A percentile compares a stretch with the other conserved stretches of the same genome.
Conservation (phyloP, 306 rosid species). For the Erythrophleum fordii region DNA sequence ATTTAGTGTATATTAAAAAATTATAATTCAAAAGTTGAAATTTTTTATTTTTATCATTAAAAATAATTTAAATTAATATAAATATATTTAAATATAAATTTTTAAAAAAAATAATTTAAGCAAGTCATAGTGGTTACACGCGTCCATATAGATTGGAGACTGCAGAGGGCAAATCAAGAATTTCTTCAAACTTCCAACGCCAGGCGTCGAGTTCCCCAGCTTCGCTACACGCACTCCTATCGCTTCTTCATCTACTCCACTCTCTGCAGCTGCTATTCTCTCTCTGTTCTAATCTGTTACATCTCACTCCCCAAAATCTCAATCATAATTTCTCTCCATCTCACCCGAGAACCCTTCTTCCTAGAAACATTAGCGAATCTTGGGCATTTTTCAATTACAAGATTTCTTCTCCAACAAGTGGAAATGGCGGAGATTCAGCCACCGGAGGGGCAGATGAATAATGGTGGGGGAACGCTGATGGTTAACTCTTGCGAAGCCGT, state of each 20-base stretch:
- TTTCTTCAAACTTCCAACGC: not conserved
- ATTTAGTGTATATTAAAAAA: too few species aligned
- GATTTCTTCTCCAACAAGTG: not conserved
- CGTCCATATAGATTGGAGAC: not conserved
- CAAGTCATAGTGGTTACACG: not conserved
- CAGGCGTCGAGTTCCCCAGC: not conserved
- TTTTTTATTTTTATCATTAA: too few species aligned
- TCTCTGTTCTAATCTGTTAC: not conserved
- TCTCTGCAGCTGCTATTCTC: not conserved
- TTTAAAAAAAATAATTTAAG: not conserved
- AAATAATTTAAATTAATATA: too few species aligned
- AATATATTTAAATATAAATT: too few species aligned
- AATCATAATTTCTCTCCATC: not conserved
- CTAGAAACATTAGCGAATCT: not conserved
- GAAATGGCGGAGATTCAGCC: conserved; percentile 79
- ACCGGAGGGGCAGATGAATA: conserved; percentile 63
- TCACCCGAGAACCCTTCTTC: not conserved
- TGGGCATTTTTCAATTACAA: not conserved
- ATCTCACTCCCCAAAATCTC: not conserved
- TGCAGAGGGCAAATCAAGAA: not conserved
- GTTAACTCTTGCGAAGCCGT: conserved; percentile 58
- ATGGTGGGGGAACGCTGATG: conserved; percentile 53
- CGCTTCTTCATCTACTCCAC: not conserved
- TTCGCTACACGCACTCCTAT: not conserved
- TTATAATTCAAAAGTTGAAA: too few species aligned